Evolutionary conservation across 192 early-diverging fungal species (phyloP), one percentile per base, ranked within the genome.

Genomic region (Mortierella hygrophila): DNA sequence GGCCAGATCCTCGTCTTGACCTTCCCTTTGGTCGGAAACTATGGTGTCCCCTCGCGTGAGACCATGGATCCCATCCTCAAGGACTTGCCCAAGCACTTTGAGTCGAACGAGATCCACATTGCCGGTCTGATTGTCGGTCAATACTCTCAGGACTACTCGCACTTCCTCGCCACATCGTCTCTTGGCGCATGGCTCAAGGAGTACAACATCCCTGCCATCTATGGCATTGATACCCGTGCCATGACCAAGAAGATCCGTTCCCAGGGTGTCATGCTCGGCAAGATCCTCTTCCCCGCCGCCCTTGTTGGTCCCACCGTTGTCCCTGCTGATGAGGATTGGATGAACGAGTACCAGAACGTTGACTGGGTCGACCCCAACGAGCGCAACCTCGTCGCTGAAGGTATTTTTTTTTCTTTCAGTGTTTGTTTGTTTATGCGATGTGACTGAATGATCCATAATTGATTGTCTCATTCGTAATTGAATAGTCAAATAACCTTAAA

Each of bases 1-100:
- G 98, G 98, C 16, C 98, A 99, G 93, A 99, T 99, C 76, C 91
- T 99, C 68, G 97, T 99, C 49, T 90, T 99, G 72, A 99, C 98
- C 73, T 99, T 98, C 91, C 98, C 98, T 18, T 90, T 99, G 72
- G 49, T 52, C 49, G 49, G 49, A 52, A 52, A 52, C 49, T 52
- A 52, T 89, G 98, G 98, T 88, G 98, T 99, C 15, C 98, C 98
- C 41, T 95, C 95, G 44, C 94, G 95, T 70, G 93, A 94, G 26
- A 96, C 90, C 75, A 93, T 96, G 87, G 98, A 99, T 83, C 88
- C 91, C 41, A 82, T 93, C 82, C 92, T 98, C 81, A 94, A 97
- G 89, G 95, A 95, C 81, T 91, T 99, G 41, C 98, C 95, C 21
- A 93, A 94, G 73, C 94, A 99, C 92, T 99, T 99, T 90, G 98